phyloP scores from a whole-genome alignment of 2,329 filamentous ascomycete genomes.

The Raffaelea ambrosiae region DNA sequence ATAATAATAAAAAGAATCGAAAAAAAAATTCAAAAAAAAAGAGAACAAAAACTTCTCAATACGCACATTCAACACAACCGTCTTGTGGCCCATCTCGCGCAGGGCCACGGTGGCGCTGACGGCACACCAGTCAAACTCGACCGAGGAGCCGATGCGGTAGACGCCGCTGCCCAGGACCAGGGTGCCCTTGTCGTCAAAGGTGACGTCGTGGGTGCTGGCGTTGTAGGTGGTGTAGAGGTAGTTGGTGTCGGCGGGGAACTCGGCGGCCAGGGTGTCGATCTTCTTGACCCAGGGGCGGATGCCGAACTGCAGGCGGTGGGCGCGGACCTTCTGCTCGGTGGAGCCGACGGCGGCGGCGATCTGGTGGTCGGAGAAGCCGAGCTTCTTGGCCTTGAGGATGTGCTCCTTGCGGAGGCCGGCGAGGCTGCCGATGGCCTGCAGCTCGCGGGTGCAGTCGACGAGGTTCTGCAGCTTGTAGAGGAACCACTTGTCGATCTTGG shows the following conservation, averaged over 20 bases:
- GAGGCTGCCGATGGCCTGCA: slow-evolving; percentile 76
- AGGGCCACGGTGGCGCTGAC: slow-evolving; percentile 82
- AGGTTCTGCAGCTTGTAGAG: slow-evolving; percentile 97
- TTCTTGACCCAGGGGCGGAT: slow-evolving; percentile 96
- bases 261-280: slow-evolving; percentile 94
- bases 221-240: slow-evolving; percentile 99
- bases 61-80: slow-evolving; percentile 85
- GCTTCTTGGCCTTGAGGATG: slow-evolving; percentile 86
- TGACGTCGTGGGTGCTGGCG: slow-evolving; percentile 84
- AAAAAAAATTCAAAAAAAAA: slow-evolving; percentile 1
- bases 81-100: slow-evolving; percentile 86
- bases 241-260: slow-evolving; percentile 92
- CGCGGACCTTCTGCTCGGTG: slow-evolving; percentile 83
- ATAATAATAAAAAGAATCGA: neutral
- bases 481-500: slow-evolving; percentile 99
- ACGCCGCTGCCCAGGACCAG: slow-evolving; percentile 90
- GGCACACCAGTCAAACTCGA: slow-evolving; percentile 98
- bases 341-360: slow-evolving; percentile 80
- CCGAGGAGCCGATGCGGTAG: slow-evolving; percentile 94
- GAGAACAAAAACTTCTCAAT: slow-evolving; percentile 1
- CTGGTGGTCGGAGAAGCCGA: slow-evolving; percentile 95
- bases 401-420: slow-evolving; percentile 82
- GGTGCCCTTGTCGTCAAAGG: slow-evolving; percentile 85
- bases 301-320: slow-evolving; percentile 73
- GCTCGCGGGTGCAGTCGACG: slow-evolving; percentile 78